Base-by-base conservation (phyloP, 2,329 filamentous ascomycete genomes). In the Aspergillus udagawae region DNA sequence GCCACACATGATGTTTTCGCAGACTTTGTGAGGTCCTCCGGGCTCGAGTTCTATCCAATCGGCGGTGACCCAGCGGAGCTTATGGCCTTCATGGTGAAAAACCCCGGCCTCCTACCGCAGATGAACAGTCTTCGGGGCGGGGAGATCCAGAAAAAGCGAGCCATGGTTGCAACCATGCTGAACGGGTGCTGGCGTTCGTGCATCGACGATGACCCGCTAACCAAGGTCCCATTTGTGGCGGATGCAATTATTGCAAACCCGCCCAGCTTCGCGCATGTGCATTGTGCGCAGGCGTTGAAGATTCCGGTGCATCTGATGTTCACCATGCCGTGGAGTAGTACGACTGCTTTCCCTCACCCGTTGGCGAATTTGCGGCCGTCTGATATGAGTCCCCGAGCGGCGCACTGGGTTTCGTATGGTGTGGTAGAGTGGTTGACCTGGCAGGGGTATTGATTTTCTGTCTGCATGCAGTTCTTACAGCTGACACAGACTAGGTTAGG, bases 11-110 rank as follows among this genome's bases (percentile, higher is more conserved):
- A 75, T 8, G 75, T 77, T 3, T 86, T 86, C 63, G 76, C 80
- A 53, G 70, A 79, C 2, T 84, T 85, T 45, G 81, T 86, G 17
- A 70, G 77, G 47, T 71, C 75, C 2, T 74, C 80, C n/a, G 80
- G 79, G 0, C 65, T 85, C 8, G 83, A 85, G 56, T 85, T 85
- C 64, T 85, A 80, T 62, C 75, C 75, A 9, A 84, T 85, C 12
- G 83, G 83, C 3, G 83, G 83, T 3, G 79, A 85, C 53, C 82
- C 83, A 0, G 77, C 80, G 12, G 70, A 75, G n/a, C 59, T 82
- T 17, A 81, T 82, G 79, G 77, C 77, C 0, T 81, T 76, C 57
- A 81, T 81, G 79, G 77, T 80, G 23, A 78, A 78, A 60, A 80
- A 80, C 42, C 77, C 78, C 0, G 75, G 77, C 0, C 60, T 80